phyloP scores from a whole-genome alignment of 257 asterid genomes.

The Mitragyna speciosa region DNA sequence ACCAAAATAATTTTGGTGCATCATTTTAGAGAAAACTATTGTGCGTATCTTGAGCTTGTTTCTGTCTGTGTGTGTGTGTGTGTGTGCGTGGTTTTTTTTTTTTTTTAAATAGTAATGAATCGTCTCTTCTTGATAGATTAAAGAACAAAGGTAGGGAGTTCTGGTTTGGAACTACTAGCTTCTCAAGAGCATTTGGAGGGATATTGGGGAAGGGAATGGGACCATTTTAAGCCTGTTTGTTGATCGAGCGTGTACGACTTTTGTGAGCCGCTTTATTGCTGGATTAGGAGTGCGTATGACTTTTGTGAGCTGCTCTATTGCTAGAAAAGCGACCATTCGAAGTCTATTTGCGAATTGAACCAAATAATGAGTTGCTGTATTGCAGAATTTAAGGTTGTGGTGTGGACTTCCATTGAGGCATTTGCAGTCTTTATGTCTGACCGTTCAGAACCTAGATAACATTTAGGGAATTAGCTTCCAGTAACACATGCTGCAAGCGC shows the following conservation, averaged over 20 bases:
- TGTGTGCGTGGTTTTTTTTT: no score
- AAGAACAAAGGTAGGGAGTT: background rate
- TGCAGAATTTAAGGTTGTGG: background rate
- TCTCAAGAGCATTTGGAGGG: background rate
- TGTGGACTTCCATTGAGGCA: background rate
- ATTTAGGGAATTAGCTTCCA: background rate
- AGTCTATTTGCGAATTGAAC: background rate
- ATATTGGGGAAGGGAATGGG: background rate
- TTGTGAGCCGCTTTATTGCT: background rate
- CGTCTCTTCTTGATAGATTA: background rate
- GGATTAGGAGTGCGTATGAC: background rate
- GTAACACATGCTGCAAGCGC: background rate
- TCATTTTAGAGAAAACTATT: background rate
- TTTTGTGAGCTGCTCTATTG: no score
- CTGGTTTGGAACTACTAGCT: background rate
- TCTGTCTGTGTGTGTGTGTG: no score
- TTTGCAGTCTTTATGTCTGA: background rate
- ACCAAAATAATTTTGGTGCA: no score
- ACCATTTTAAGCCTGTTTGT: background rate
- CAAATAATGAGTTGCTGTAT: background rate
- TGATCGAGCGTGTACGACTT: background rate
- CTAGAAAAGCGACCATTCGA: no score
- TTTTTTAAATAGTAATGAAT: no score
- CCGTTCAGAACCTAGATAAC: background rate
- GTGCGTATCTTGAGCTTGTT: no score